Base-by-base conservation (phyloP, 2,329 filamentous ascomycete genomes). In the Penicillium sp. region DNA sequence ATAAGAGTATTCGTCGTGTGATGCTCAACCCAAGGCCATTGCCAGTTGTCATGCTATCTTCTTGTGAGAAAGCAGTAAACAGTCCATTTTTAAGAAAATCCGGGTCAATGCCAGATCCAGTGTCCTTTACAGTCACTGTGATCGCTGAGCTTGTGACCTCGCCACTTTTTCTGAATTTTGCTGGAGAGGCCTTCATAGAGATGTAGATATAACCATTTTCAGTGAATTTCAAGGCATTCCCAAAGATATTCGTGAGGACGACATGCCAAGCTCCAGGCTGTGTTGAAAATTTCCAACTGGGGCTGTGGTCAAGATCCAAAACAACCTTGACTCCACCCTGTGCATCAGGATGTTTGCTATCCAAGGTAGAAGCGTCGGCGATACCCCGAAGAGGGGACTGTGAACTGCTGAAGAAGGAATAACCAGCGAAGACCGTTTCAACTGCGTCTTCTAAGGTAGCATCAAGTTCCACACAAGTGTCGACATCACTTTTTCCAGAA, bases 1-100 rank as follows among this genome's bases (percentile, higher is more conserved):
- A 68, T 23, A 47, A 33, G 4, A 74, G 60, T 59, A 72, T 62
- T 66, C 73, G 53, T 19, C 78, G 77, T 0, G 87, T 84, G 4
- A 89, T 80, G 48, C 80, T 83, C 15, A 89, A 72, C 0, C 86
- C 86, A 0, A 89, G 74, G 0, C 86, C 86, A 0, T 82, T 83
- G 0, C 86, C 86, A 0, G 80, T 76, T 0, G 79, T 73, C 1
- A 88, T 68, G 1, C 72, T 66, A 41, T 86, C 78, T 63, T 88
- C 86, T 57, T 89, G 86, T 0, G 78, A 74, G 61, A 89, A 89
- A 0, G 86, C 81, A 0, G 78, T 80, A 66, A 86, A 89, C 9
- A 73, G 41, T 17, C 65, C 58, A 29, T 65, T 67, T 7, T 65
- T 53, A 3, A 69, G 44, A 58, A 63, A 70, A 31, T 67, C 60